These are phyloP conservation scores for Puccinia polysora DNA, from an alignment of 1,284 basidiomycete genomes.

Conservation along the genomic window DNA sequence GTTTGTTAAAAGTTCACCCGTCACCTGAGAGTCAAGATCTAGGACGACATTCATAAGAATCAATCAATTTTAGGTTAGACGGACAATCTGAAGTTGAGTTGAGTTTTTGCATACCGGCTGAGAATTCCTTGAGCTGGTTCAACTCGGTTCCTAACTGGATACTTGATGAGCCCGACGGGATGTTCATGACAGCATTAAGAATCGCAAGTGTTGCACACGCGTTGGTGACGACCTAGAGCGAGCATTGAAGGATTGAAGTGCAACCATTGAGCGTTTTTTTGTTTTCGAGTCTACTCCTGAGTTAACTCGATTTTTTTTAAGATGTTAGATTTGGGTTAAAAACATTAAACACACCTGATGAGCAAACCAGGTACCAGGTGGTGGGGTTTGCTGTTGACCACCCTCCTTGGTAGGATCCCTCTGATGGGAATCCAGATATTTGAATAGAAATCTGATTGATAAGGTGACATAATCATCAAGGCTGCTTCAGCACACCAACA, in stretches of 20 bases:
- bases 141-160: slow-evolving; percentile 57
- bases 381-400: slow-evolving; percentile 9
- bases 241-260: neutral
- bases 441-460: slow-evolving; percentile 21
- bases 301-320: neutral
- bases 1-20: slow-evolving; percentile 76
- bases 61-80: neutral
- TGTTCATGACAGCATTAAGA: slow-evolving; percentile 82
- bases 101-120: slow-evolving; percentile 57
- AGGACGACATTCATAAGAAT: neutral
- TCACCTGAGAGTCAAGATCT: slow-evolving; percentile 57
- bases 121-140: slow-evolving; percentile 69
- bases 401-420: slow-evolving; percentile 4
- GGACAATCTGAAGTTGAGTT: neutral
- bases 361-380: slow-evolving; percentile 28
- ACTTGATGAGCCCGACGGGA: neutral
- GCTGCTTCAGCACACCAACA: neutral
- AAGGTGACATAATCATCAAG: neutral
- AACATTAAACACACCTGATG: slow-evolving; percentile 12
- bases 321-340: no score
- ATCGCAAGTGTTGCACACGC: slow-evolving; percentile 70
- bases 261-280: neutral
- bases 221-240: slow-evolving; percentile 71
- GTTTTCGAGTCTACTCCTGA: no score
- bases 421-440: slow-evolving; percentile 27